phyloP scores from a whole-genome alignment of 2,329 filamentous ascomycete genomes.

The Pyrenophora seminiperda region DNA sequence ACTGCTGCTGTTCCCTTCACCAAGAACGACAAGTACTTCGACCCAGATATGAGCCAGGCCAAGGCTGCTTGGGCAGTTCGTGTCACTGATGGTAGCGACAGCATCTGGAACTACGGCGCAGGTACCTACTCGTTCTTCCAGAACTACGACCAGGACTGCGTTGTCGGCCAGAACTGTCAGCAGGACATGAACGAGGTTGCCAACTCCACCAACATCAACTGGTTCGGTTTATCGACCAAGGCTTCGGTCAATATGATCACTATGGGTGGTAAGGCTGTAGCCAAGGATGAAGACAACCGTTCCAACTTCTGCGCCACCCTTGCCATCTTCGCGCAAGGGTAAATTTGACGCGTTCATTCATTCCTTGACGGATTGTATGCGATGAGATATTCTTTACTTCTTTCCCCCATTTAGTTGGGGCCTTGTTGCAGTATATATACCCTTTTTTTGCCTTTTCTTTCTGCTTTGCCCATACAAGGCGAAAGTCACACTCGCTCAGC shows the following conservation, averaged over 20 bases:
- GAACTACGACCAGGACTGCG: slow-evolving; percentile 60
- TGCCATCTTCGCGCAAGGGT: slow-evolving; percentile 44
- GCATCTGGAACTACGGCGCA: slow-evolving; percentile 54
- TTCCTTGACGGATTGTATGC: slow-evolving; percentile 17
- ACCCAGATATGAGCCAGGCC: slow-evolving; percentile 50
- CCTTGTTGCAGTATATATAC: slow-evolving; percentile 30
- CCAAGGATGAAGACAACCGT: slow-evolving; percentile 53
- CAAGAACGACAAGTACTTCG: slow-evolving; percentile 50
- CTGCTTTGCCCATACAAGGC: slow-evolving; percentile 19
- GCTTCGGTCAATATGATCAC: slow-evolving; percentile 57
- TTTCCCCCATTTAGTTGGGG: slow-evolving; percentile 15
- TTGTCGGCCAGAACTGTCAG: slow-evolving; percentile 57
- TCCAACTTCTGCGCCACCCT: slow-evolving; percentile 57
- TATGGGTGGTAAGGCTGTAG: slow-evolving; percentile 42
- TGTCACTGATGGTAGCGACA: slow-evolving; percentile 44
- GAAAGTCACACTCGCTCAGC: slow-evolving; percentile 22
- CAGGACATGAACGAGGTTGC: slow-evolving; percentile 55
- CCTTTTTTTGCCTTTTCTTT: slow-evolving; percentile 15
- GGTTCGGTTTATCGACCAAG: slow-evolving; percentile 57
- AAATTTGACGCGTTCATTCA: neutral
- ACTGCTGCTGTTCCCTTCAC: slow-evolving; percentile 63
- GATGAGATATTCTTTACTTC: slow-evolving; percentile 24
- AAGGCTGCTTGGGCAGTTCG: slow-evolving; percentile 56
- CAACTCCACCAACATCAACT: slow-evolving; percentile 50
- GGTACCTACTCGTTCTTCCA: slow-evolving; percentile 66